These are phyloP conservation scores for Arthromyces matolae DNA, from an alignment of 768 basidiomycete genomes.

Conservation along the genomic window DNA sequence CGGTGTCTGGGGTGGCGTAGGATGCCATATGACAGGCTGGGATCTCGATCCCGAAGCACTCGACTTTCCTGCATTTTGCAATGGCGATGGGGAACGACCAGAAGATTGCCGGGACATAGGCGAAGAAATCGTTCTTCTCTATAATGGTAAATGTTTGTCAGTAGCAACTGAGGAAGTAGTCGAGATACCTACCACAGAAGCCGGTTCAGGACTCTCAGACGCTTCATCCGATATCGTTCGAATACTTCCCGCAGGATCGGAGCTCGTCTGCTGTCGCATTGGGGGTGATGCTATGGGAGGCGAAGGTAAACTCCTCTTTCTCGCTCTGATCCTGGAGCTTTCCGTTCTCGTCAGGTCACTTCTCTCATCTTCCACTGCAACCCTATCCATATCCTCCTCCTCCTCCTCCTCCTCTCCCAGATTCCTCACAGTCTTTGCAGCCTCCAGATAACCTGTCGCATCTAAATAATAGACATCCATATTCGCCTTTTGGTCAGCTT, in stretches of 20 bases:
- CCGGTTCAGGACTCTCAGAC: constrained; percentile 2
- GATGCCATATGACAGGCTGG: constrained; percentile 13
- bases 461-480: constrained; percentile 46
- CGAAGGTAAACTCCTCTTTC: constrained; percentile 5
- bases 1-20: constrained; percentile 21
- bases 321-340: neutral
- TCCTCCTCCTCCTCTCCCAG: constrained; percentile 17
- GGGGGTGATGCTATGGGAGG: constrained; percentile 4
- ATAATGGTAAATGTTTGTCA: neutral
- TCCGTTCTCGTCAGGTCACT: constrained; percentile 9
- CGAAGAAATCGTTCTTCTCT: constrained; percentile 3
- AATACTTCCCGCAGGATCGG: constrained; percentile 8
- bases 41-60: neutral
- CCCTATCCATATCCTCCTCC: constrained; percentile 12
- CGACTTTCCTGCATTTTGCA: neutral
- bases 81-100: constrained; percentile 4
- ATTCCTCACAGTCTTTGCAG: constrained; percentile 1
- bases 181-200: neutral
- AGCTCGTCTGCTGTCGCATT: neutral
- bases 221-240: constrained; percentile 14
- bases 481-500: constrained; percentile 32
- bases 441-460: constrained; percentile 32
- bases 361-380: neutral
- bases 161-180: too few relatives aligned
- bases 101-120: constrained; percentile 9